These are phyloP conservation scores for Mycena sanguinolenta DNA, from an alignment of 768 basidiomycete species.

Conservation along the genomic window DNA sequence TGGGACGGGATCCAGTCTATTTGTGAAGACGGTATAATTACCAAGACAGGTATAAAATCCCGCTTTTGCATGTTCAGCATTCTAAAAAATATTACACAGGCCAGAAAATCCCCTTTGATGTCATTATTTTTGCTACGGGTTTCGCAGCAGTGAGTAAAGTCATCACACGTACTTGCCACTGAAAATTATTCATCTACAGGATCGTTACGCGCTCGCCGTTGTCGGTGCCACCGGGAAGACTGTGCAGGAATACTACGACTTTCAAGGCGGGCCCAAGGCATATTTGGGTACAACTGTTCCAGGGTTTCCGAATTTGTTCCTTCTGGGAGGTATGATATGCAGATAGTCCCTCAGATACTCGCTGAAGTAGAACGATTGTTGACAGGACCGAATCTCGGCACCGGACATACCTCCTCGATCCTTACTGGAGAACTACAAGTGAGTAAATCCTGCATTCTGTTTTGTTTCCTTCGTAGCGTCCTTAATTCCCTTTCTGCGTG, in stretches of 20 bases:
- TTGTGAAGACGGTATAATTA: constrained; percentile 57
- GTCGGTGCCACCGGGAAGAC: constrained; percentile 46
- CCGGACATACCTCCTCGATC: constrained; percentile 43
- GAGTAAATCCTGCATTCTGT: neutral
- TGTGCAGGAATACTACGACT: constrained; percentile 56
- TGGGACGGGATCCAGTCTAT: constrained; percentile 57
- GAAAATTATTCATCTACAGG: constrained; percentile 36
- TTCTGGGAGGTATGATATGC: constrained; percentile 49
- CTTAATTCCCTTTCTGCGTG: neutral
- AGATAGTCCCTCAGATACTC: constrained; percentile 56
- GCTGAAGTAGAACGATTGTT: neutral
- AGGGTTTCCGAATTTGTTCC: constrained; percentile 62
- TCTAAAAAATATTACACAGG: constrained; percentile 40
- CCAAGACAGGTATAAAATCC: constrained; percentile 49
- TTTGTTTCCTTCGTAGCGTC: neutral
- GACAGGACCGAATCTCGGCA: neutral
- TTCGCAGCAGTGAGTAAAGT: constrained; percentile 43
- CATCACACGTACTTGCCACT: neutral
- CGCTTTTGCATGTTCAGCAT: neutral
- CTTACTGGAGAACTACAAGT: constrained; percentile 36
- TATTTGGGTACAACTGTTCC: constrained; percentile 59
- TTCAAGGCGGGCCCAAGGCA: constrained; percentile 56
- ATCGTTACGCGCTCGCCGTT: constrained; percentile 50
- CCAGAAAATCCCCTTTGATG: constrained; percentile 51
- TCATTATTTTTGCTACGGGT: constrained; percentile 58